Evolutionary conservation across 805 yeast species (phyloP).

Genomic region (Clavispora carvajalis): DNA sequence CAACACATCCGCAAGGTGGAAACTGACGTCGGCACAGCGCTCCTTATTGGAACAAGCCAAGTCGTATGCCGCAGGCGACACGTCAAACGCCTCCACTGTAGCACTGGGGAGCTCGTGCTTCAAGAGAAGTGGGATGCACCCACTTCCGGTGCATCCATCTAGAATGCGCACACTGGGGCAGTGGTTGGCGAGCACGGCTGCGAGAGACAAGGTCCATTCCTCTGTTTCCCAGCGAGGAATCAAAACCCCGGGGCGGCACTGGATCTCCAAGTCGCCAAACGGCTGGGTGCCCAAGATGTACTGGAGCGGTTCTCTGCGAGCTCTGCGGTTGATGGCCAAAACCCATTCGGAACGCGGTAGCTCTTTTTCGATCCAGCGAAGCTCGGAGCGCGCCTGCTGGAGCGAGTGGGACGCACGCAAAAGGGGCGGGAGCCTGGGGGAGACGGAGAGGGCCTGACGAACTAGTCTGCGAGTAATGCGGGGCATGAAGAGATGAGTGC

Average conservation of each 20-base stretch:
- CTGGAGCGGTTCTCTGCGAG: slow-evolving; percentile 65
- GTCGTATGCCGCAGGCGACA: slow-evolving; percentile 46
- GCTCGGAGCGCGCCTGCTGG: slow-evolving; percentile 48
- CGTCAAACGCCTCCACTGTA: slow-evolving; percentile 48
- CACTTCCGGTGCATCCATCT: slow-evolving; percentile 31
- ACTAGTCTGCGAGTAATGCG: slow-evolving; percentile 25
- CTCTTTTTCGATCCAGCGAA: slow-evolving; percentile 60
- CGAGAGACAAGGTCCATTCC: slow-evolving; percentile 62
- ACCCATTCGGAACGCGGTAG: slow-evolving; percentile 44
- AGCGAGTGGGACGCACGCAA: slow-evolving; percentile 27
- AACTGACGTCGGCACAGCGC: slow-evolving; percentile 4
- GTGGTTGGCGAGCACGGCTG: not conserved
- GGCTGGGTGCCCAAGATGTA: slow-evolving; percentile 85
- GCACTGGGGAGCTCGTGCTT: slow-evolving; percentile 17
- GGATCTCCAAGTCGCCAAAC: slow-evolving; percentile 62
- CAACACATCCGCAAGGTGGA: slow-evolving; percentile 1
- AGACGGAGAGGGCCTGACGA: slow-evolving; percentile 21
- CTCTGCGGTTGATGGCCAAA: slow-evolving; percentile 50
- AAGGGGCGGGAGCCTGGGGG: slow-evolving; percentile 28
- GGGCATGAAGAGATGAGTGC: slow-evolving; percentile 22
- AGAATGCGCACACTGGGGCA: slow-evolving; percentile 2
- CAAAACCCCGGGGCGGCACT: slow-evolving; percentile 60
- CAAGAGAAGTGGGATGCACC: slow-evolving; percentile 69
- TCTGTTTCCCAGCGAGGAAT: slow-evolving; percentile 97
- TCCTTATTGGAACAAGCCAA: slow-evolving; percentile 44